Percentiles rank a stretch among this genome's conserved stretches.
Evolutionary conservation across 257 asterid species (phyloP).

Genomic region (Apocynum venetum): DNA sequence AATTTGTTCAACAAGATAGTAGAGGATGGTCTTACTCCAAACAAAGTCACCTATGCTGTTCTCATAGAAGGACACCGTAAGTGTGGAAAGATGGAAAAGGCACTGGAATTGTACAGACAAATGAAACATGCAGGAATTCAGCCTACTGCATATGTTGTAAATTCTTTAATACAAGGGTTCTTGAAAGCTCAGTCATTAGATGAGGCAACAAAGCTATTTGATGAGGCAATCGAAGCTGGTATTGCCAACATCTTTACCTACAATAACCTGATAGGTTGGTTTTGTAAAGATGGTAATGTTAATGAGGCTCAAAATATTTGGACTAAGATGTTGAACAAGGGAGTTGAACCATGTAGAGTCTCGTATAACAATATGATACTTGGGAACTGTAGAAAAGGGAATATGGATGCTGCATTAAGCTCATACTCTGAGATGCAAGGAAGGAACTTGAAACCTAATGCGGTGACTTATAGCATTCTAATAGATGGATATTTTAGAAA

Average conservation of each 20-base stretch:
- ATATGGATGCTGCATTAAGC: conserved; percentile 51
- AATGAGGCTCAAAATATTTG: conserved; percentile 52
- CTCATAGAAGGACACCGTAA: conserved; percentile 74
- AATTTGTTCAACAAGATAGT: conserved; percentile 48
- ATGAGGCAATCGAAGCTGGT: conserved; percentile 52
- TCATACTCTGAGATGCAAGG: conserved; percentile 45
- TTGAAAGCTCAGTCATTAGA: conserved; percentile 38
- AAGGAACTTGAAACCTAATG: conserved; percentile 48
- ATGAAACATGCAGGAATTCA: conserved; percentile 63
- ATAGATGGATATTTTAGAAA: conserved; percentile 62
- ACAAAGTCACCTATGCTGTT: conserved; percentile 76
- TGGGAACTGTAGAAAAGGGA: conserved; percentile 60
- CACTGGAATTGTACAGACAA: conserved; percentile 40
- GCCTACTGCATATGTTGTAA: conserved; percentile 46
- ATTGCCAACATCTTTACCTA: conserved; percentile 64
- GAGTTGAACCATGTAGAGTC: conserved; percentile 48
- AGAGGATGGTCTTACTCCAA: conserved; percentile 54
- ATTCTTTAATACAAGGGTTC: conserved; percentile 64
- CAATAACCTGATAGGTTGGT: conserved; percentile 54
- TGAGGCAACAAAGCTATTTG: conserved; percentile 47
- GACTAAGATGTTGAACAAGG: conserved; percentile 54
- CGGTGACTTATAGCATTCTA: conserved; percentile 59
- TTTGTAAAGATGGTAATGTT: conserved; percentile 42
- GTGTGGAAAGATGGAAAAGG: conserved; percentile 51
- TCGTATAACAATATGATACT: conserved; percentile 63